Percentiles rank a stretch among this genome's conserved stretches.
These are phyloP conservation scores for Penicillium rolfsii DNA, from an alignment of 2,329 filamentous ascomycete species.

Conservation along the genomic window DNA sequence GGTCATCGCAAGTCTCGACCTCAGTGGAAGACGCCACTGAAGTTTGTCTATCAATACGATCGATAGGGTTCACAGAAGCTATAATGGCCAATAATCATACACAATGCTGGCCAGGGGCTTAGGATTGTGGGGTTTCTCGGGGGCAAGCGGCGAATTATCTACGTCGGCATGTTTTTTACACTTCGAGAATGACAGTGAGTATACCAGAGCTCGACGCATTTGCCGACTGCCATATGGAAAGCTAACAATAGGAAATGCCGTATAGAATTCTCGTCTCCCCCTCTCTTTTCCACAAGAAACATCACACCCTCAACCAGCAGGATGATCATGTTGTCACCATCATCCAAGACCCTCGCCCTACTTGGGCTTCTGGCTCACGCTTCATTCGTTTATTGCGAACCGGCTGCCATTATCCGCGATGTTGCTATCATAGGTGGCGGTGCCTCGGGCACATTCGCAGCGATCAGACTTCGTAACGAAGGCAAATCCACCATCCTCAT, in stretches of 20 bases:
- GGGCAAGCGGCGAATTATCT: neutral
- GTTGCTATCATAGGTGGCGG: constrained; percentile 23
- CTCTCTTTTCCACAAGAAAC: neutral
- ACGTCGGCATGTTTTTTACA: neutral
- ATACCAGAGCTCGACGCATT: neutral
- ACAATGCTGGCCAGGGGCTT: constrained; percentile 1
- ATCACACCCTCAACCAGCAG: neutral
- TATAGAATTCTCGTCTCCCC: too few relatives aligned
- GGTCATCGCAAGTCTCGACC: neutral
- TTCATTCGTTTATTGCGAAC: constrained; percentile 17
- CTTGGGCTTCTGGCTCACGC: constrained; percentile 8
- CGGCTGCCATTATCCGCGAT: constrained; percentile 24
- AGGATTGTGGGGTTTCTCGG: neutral
- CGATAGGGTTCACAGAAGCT: neutral
- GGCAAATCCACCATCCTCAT: constrained; percentile 40
- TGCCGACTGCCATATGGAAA: neutral
- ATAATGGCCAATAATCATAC: neutral
- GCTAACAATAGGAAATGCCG: neutral
- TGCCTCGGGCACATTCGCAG: constrained; percentile 17
- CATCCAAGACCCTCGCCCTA: neutral
- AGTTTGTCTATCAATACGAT: neutral
- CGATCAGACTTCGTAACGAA: constrained; percentile 31
- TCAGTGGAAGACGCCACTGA: neutral
- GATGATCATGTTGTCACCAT: neutral
- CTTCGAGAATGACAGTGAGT: neutral